A percentile compares a stretch with the other conserved stretches of the same genome.
Evolutionary conservation across 192 early-diverging fungal species (phyloP).

Genomic region (Linnemannia zychae): DNA sequence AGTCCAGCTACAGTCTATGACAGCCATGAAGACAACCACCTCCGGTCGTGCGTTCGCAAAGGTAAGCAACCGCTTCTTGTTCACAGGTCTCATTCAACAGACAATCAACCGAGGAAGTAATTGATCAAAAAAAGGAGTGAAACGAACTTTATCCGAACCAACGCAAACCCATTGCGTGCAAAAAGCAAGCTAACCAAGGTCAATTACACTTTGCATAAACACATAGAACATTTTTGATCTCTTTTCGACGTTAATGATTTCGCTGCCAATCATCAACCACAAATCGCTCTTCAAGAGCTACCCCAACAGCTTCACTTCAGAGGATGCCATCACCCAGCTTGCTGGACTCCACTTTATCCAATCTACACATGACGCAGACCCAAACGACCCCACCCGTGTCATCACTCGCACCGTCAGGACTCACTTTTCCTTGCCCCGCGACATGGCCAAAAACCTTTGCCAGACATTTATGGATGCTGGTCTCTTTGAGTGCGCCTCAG

Average conservation of each 20-base stretch:
- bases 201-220: neutral
- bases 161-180: too few relatives aligned
- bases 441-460: conserved; percentile 70
- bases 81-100: neutral
- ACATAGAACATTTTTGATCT: conserved; percentile 71
- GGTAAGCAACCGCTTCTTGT: conserved; percentile 10
- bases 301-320: conserved; percentile 66
- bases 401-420: conserved; percentile 68
- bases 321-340: conserved; percentile 68
- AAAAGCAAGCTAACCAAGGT: neutral
- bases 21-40: conserved; percentile 42
- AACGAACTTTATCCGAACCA: neutral
- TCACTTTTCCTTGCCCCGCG: conserved; percentile 67
- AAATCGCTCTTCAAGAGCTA: conserved; percentile 67
- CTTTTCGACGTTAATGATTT: conserved; percentile 68
- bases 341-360: conserved; percentile 68
- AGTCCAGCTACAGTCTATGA: neutral
- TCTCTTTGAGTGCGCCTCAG: conserved; percentile 59
- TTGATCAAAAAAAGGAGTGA: neutral
- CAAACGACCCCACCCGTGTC: conserved; percentile 60
- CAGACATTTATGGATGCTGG: conserved; percentile 68
- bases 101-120: neutral
- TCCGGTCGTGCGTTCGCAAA: conserved; percentile 52
- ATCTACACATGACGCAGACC: conserved; percentile 61
- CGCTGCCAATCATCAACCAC: conserved; percentile 64